Evolutionary conservation across 768 basidiomycete species (phyloP).

Genomic region (Boletus patriciae): DNA sequence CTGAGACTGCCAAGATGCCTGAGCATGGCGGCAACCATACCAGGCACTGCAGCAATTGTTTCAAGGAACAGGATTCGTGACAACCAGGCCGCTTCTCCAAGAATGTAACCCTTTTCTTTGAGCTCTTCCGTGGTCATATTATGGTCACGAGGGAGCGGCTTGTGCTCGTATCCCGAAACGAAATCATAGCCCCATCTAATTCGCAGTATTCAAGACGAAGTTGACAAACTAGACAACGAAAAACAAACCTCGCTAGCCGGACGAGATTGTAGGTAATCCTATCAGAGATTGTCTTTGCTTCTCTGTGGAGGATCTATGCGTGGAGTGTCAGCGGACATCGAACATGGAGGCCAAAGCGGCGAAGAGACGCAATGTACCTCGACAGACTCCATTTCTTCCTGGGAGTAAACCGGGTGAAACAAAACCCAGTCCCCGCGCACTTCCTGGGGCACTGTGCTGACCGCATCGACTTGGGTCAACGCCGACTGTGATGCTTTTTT

Average conservation of each 20-base stretch:
- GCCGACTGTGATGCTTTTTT: constrained; percentile 15
- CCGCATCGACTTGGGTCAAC: constrained; percentile 38
- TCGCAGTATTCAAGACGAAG: constrained; percentile 1
- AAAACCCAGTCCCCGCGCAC: constrained; percentile 84
- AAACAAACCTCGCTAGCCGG: constrained; percentile 46
- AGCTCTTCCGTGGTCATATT: constrained; percentile 74
- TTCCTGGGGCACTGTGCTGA: constrained; percentile 54
- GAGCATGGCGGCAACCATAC: constrained; percentile 89
- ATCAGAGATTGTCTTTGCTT: constrained; percentile 67
- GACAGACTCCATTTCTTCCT: constrained; percentile 69
- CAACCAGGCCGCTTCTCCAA: constrained; percentile 79
- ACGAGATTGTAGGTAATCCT: constrained; percentile 70
- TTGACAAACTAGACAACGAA: not conserved
- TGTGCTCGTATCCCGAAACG: constrained; percentile 83
- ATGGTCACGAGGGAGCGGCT: constrained; percentile 55
- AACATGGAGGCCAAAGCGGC: not conserved
- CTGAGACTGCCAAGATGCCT: constrained; percentile 88
- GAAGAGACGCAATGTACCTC: constrained; percentile 43
- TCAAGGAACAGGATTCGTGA: constrained; percentile 73
- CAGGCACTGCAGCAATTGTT: constrained; percentile 91
- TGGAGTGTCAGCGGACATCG: constrained; percentile 7
- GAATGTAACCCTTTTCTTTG: constrained; percentile 66
- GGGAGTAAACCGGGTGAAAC: constrained; percentile 89
- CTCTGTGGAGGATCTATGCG: constrained; percentile 64
- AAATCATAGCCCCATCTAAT: constrained; percentile 73